A percentile compares a stretch with the other conserved stretches of the same genome.
Evolutionary conservation across 192 early-diverging fungal species (phyloP).

Genomic region (Backusella psychrophila): DNA sequence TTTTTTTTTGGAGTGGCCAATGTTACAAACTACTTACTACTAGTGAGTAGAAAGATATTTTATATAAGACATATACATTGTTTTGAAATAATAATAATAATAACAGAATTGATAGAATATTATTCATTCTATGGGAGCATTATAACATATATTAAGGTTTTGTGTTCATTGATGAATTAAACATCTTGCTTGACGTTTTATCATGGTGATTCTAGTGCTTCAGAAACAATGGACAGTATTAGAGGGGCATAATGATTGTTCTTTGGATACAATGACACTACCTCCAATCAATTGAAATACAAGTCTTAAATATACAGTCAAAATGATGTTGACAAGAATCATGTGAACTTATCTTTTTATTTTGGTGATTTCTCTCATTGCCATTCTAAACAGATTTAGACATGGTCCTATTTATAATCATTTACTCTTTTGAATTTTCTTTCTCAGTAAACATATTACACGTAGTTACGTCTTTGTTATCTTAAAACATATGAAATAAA

Average conservation of each 20-base stretch:
- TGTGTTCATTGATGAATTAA: not conserved
- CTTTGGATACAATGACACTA: not conserved
- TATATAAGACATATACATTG: not conserved
- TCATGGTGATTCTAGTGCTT: not conserved
- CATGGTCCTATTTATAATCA: not conserved
- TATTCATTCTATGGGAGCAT: not conserved
- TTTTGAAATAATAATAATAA: not conserved
- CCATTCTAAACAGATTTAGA: not conserved
- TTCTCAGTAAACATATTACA: not conserved
- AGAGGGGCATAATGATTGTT: not conserved
- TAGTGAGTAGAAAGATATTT: too few species aligned
- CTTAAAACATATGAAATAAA: not conserved
- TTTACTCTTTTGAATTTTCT: not conserved
- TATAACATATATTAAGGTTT: not conserved
- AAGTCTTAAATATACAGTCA: not conserved
- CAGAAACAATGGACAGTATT: not conserved
- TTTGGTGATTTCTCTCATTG: not conserved
- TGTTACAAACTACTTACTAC: too few species aligned
- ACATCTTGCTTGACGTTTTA: not conserved
- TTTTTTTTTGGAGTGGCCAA: too few species aligned
- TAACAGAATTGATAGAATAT: not conserved
- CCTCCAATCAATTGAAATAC: not conserved
- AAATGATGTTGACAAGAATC: not conserved
- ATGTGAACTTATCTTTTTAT: not conserved
- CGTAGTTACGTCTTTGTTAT: not conserved